These are phyloP conservation scores for Serpula lacrymans DNA, from an alignment of 768 basidiomycete species.

Conservation along the genomic window DNA sequence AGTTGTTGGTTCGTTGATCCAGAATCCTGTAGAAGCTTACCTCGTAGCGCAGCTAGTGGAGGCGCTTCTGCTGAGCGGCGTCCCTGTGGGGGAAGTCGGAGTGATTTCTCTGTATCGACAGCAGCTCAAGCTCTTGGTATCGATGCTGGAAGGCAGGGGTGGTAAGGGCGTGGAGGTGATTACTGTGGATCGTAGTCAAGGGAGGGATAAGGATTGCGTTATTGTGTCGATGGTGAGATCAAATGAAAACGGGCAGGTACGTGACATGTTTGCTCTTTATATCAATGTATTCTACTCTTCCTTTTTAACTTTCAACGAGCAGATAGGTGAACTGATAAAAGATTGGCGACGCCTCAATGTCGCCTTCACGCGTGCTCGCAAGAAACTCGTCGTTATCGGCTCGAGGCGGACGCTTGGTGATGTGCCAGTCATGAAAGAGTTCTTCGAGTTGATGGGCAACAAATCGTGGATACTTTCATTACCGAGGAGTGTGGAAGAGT, in stretches of 20 bases:
- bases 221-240: constrained; percentile 91
- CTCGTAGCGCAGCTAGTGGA: constrained; percentile 66
- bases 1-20: constrained; percentile 82
- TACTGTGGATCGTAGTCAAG: constrained; percentile 92
- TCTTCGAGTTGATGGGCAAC: constrained; percentile 73
- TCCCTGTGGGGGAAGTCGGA: constrained; percentile 71
- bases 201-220: constrained; percentile 93
- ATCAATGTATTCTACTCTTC: background rate
- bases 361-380: constrained; percentile 88
- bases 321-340: constrained; percentile 91
- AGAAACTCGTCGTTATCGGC: constrained; percentile 89
- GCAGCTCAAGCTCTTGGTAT: constrained; percentile 85
- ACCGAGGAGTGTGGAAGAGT: constrained; percentile 46
- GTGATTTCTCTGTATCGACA: constrained; percentile 92
- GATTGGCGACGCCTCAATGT: constrained; percentile 98
- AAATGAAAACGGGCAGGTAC: constrained; percentile 71
- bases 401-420: constrained; percentile 72
- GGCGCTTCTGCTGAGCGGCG: constrained; percentile 61
- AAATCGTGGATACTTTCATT: constrained; percentile 70
- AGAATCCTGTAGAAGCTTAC: constrained; percentile 80
- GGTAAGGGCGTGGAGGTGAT: constrained; percentile 76
- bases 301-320: background rate
- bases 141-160: constrained; percentile 53
- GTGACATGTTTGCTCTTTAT: constrained; percentile 22
- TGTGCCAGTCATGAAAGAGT: constrained; percentile 62